phyloP scores from a whole-genome alignment of 164 flowering plant species.

The Nelumbo lutea region DNA sequence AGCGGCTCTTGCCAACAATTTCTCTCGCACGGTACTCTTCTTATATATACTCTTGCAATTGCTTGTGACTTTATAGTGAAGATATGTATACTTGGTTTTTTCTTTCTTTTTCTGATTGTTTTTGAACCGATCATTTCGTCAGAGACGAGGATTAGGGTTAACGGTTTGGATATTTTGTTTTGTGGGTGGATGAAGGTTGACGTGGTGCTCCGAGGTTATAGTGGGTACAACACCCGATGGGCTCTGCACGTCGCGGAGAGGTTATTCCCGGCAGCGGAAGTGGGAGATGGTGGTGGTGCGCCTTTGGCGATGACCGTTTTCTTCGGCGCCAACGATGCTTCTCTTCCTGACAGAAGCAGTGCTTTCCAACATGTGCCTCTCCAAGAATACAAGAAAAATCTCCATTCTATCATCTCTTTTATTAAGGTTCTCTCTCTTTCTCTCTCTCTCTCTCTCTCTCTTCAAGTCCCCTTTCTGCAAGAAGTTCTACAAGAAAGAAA shows the following conservation, averaged over 20 bases:
- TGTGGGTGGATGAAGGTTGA: slow-evolving; percentile 41
- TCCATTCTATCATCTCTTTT: slow-evolving; percentile 41
- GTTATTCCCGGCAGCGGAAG: slow-evolving; percentile 35
- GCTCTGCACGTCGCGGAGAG: slow-evolving; percentile 43
- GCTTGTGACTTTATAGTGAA: neutral
- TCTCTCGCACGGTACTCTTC: slow-evolving; percentile 50
- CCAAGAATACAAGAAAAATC: slow-evolving; percentile 63
- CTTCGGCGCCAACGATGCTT: slow-evolving; percentile 87
- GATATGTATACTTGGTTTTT: neutral
- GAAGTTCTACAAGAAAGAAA: too few relatives aligned
- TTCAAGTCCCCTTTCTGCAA: neutral
- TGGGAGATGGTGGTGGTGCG: slow-evolving; percentile 15
- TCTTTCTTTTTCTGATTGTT: neutral
- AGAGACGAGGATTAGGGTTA: neutral
- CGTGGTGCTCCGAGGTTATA: slow-evolving; percentile 74
- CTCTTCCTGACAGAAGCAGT: slow-evolving; percentile 51
- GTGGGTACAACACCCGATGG: slow-evolving; percentile 91
- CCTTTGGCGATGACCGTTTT: slow-evolving; percentile 69
- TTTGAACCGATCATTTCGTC: neutral
- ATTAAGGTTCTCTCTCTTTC: slow-evolving; percentile 43
- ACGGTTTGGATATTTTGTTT: slow-evolving; percentile 1
- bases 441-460: slow-evolving; percentile 7
- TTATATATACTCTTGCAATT: neutral
- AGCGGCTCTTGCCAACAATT: slow-evolving; percentile 57
- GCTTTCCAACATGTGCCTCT: slow-evolving; percentile 76